Conservation (phyloP, 805 yeast species). For the Myxozyma monticola region DNA sequence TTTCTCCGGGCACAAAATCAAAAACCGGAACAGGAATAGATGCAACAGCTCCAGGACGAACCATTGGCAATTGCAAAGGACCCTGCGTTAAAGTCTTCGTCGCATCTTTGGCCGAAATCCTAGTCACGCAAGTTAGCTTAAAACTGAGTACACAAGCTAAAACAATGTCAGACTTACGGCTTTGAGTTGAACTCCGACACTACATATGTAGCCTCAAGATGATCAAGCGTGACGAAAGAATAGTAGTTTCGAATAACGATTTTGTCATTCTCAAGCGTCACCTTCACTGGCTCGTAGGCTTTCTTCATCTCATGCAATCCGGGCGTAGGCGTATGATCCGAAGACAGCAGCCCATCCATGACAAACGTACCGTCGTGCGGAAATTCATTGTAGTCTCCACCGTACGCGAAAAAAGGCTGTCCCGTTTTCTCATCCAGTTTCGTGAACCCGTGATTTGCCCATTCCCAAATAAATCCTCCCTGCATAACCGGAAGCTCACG, state of each 20-base stretch:
- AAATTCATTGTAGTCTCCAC: slow-evolving; percentile 44
- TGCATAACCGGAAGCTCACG: slow-evolving; percentile 37
- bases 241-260: slow-evolving; percentile 31
- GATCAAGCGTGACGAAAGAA: slow-evolving; percentile 33
- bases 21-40: too few species aligned
- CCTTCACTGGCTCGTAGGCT: slow-evolving; percentile 40
- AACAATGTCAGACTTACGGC: slow-evolving; percentile 17
- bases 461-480: slow-evolving; percentile 46
- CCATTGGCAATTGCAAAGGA: not conserved
- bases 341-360: slow-evolving; percentile 41
- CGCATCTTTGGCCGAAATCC: too few species aligned
- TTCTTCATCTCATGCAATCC: slow-evolving; percentile 40
- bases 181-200: slow-evolving; percentile 4
- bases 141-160: too few species aligned
- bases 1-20: too few species aligned
- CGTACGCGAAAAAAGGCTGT: slow-evolving; percentile 37
- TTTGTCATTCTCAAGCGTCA: slow-evolving; percentile 1
- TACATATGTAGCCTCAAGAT: slow-evolving; percentile 9
- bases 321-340: slow-evolving; percentile 42
- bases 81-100: too few species aligned
- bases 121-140: too few species aligned
- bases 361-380: slow-evolving; percentile 43
- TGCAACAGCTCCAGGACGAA: not conserved
- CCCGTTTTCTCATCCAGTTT: slow-evolving; percentile 18
- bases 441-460: slow-evolving; percentile 44